These are phyloP conservation scores for Brasilioporus rufonigricans DNA, from an alignment of 768 basidiomycete genomes.

Conservation along the genomic window DNA sequence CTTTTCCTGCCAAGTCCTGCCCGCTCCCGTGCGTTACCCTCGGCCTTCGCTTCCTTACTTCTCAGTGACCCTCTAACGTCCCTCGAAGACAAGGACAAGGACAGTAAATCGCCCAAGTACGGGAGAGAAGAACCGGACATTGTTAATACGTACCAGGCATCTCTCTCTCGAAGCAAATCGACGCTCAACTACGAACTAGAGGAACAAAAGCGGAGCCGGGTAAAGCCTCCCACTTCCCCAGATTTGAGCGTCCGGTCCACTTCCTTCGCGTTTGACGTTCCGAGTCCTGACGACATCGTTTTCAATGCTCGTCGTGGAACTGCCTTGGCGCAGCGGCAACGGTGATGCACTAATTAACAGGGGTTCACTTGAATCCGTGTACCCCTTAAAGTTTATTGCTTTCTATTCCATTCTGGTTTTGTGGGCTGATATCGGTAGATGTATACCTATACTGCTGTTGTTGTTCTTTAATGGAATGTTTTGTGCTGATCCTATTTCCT, in stretches of 20 bases:
- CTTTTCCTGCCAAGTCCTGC: conserved; percentile 56
- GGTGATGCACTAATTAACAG: conserved; percentile 11
- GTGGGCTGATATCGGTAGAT: conserved; percentile 23
- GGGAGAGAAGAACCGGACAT: conserved; percentile 32
- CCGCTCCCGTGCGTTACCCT: conserved; percentile 71
- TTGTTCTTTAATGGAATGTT: conserved; percentile 32
- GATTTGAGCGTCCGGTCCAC: conserved; percentile 34
- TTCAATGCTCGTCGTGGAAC: conserved; percentile 79
- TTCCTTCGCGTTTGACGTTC: conserved; percentile 69
- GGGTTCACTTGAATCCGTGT: background rate
- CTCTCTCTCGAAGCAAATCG: conserved; percentile 29
- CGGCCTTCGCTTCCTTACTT: conserved; percentile 72
- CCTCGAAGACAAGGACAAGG: conserved; percentile 38
- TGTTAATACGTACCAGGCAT: conserved; percentile 28
- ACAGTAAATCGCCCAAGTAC: conserved; percentile 27
- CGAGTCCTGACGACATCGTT: conserved; percentile 91
- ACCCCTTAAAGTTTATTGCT: conserved; percentile 10
- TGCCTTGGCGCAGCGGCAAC: conserved; percentile 43
- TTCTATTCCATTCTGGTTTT: conserved; percentile 16
- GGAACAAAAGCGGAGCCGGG: conserved; percentile 8
- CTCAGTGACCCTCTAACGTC: conserved; percentile 48
- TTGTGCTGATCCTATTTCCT: conserved; percentile 41
- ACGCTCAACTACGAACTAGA: conserved; percentile 20
- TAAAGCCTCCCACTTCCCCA: conserved; percentile 28
- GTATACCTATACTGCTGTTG: conserved; percentile 29